A percentile compares a stretch with the other conserved stretches of the same genome.
These are phyloP conservation scores for Nicotiana obtusifolia DNA, from an alignment of 257 asterid species.

Conservation along the genomic window DNA sequence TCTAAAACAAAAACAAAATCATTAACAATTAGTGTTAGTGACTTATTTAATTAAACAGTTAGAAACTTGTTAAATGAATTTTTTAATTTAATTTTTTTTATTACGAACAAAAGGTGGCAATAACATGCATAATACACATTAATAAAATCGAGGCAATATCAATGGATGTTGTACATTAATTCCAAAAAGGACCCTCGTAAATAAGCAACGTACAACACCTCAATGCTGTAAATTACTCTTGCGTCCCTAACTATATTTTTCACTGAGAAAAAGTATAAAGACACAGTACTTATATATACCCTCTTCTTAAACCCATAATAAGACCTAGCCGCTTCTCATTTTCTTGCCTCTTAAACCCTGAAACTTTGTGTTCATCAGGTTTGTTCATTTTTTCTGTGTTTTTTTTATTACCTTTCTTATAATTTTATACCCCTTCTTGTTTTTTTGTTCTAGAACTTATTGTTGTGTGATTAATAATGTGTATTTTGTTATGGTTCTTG, in stretches of 20 bases:
- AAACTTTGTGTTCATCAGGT: background rate
- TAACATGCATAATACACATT: no score
- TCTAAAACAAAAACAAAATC: no score
- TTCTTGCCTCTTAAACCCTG: slow-evolving; percentile 13
- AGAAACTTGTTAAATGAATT: no score
- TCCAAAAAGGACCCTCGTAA: background rate
- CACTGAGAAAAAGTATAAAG: background rate
- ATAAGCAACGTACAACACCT: background rate
- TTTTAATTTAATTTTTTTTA: no score
- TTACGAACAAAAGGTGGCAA: no score
- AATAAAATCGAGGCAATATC: background rate
- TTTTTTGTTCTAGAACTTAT: background rate
- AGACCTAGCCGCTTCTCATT: slow-evolving; percentile 24
- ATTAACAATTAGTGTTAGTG: no score
- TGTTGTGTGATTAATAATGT: background rate
- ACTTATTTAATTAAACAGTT: no score
- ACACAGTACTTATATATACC: background rate
- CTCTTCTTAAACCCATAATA: background rate
- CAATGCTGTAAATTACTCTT: background rate
- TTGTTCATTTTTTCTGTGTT: background rate
- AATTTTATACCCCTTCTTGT: background rate
- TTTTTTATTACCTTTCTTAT: background rate
- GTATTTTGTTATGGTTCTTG: background rate
- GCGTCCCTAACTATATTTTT: background rate
- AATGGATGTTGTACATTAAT: background rate